Percentiles rank a stretch among this genome's conserved stretches.
Conservation (phyloP, 2,329 filamentous ascomycete species). For the Didymella glomerata region DNA sequence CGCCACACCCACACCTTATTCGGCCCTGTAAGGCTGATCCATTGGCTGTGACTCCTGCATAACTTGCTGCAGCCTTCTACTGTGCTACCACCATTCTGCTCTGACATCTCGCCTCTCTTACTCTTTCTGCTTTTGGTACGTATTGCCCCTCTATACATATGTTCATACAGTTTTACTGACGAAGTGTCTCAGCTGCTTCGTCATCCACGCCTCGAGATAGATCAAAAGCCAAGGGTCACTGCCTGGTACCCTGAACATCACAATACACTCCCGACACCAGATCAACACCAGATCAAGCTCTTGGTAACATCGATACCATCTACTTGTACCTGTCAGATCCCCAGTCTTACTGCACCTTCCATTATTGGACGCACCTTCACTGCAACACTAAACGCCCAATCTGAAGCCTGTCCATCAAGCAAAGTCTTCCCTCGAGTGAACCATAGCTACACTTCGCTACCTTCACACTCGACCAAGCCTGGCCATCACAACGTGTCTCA, state of each 20-base stretch:
- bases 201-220: slow-evolving; percentile 35
- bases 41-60: slow-evolving; percentile 34
- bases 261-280: not conserved
- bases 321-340: slow-evolving; percentile 9
- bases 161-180: slow-evolving; percentile 26
- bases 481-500: not conserved
- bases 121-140: slow-evolving; percentile 30
- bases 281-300: not conserved
- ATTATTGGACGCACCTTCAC: not conserved
- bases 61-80: slow-evolving; percentile 35
- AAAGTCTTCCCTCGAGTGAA: not conserved
- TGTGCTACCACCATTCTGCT: slow-evolving; percentile 39
- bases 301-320: not conserved
- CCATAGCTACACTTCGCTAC: not conserved
- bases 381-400: not conserved
- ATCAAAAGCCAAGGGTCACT: slow-evolving; percentile 10
- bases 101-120: slow-evolving; percentile 34
- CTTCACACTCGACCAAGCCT: not conserved
- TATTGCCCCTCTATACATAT: slow-evolving; percentile 27
- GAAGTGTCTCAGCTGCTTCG: slow-evolving; percentile 37
- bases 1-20: slow-evolving; percentile 38
- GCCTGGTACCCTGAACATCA: slow-evolving; percentile 22
- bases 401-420: not conserved
- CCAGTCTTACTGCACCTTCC: not conserved
- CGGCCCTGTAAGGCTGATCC: slow-evolving; percentile 35